These are phyloP conservation scores for Fraxinus greggii DNA, from an alignment of 305 asterid genomes.

Conservation along the genomic window DNA sequence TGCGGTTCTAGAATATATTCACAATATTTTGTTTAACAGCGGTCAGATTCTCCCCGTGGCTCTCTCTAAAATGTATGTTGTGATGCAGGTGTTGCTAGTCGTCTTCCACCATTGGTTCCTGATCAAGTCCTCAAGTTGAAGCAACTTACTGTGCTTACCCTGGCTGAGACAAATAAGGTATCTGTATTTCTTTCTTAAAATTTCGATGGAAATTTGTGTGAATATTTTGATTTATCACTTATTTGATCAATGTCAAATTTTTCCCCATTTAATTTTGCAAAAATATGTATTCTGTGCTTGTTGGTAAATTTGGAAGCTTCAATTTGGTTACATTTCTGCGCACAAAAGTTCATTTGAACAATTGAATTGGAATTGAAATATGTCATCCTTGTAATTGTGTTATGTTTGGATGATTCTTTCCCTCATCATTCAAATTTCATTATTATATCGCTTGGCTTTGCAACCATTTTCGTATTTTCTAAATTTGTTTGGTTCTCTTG, in stretches of 20 bases:
- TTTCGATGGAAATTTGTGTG: background rate
- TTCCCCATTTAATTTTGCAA: background rate
- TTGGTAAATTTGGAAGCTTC: constrained; percentile 13
- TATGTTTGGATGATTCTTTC: background rate
- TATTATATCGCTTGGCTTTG: background rate
- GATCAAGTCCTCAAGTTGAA: constrained; percentile 92
- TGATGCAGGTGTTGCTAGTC: constrained; percentile 53
- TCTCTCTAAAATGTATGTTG: constrained; percentile 12
- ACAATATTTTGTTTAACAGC: background rate
- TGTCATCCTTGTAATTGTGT: constrained; percentile 2
- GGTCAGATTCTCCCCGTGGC: constrained; percentile 11
- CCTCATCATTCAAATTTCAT: background rate
- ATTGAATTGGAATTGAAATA: background rate
- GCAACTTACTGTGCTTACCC: constrained; percentile 91
- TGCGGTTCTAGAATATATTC: constrained; percentile 1
- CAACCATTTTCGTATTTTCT: constrained; percentile 4
- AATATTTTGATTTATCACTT: background rate
- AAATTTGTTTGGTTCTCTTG: constrained; percentile 11
- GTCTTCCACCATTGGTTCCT: constrained; percentile 74
- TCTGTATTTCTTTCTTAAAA: background rate
- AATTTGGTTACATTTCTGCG: background rate
- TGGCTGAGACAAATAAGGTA: constrained; percentile 96
- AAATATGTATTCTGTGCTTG: background rate
- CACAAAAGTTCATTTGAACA: background rate
- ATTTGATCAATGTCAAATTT: background rate